Evolutionary conservation across 2,329 filamentous ascomycete genomes (phyloP).

Genomic region (Aplosporella prunicola): DNA sequence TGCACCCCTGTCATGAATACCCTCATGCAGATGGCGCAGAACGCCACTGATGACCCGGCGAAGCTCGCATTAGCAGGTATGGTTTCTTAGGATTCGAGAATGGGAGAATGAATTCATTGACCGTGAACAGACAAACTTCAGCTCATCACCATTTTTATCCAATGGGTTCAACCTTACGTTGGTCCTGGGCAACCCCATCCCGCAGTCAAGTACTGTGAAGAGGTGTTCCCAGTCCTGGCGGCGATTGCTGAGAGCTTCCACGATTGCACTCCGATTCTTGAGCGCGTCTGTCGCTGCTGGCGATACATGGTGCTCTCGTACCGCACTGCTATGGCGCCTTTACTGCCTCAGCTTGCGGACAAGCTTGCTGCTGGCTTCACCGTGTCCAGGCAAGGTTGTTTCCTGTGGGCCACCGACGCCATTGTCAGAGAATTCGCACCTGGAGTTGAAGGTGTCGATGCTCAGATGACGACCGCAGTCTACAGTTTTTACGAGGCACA

Average conservation of each 20-base stretch:
- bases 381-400: conserved; percentile 82
- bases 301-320: conserved; percentile 96
- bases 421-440: conserved; percentile 94
- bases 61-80: conserved; percentile 78
- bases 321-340: conserved; percentile 74
- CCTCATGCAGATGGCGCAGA: conserved; percentile 78
- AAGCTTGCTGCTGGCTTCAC: conserved; percentile 81
- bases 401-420: conserved; percentile 95
- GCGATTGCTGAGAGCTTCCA: conserved; percentile 84
- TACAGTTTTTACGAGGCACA: conserved; percentile 94
- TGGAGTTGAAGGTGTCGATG: conserved; percentile 74
- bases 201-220: conserved; percentile 90
- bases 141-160: conserved; percentile 82
- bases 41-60: conserved; percentile 69
- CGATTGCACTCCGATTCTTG: conserved; percentile 76
- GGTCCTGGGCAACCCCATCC: conserved; percentile 68
- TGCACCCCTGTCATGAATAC: conserved; percentile 82
- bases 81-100: too few relatives aligned
- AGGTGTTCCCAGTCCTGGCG: conserved; percentile 80
- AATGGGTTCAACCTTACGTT: conserved; percentile 66
- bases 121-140: conserved; percentile 65
- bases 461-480: conserved; percentile 73
- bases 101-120: conserved; percentile 15
- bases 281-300: conserved; percentile 92
- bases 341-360: conserved; percentile 77